A percentile compares a stretch with the other conserved stretches of the same genome.
Conservation (phyloP, 495 filamentous ascomycete genomes). For the Cryomyces minteri region DNA sequence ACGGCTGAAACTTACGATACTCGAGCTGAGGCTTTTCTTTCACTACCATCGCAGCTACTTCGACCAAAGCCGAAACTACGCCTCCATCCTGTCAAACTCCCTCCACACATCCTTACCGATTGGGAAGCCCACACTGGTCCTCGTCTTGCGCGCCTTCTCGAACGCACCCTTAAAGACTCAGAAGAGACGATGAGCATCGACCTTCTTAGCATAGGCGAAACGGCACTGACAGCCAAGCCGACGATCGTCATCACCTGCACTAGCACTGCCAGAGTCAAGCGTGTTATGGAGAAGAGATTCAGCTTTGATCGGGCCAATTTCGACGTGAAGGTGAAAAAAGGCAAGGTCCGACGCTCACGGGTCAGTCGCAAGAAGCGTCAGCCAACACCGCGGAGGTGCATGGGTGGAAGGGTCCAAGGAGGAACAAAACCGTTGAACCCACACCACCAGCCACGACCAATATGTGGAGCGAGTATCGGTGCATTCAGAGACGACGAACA, state of each 20-base stretch:
- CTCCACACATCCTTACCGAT: slow-evolving; percentile 11
- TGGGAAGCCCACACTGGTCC: slow-evolving; percentile 21
- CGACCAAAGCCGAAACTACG: slow-evolving; percentile 10
- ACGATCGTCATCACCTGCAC: slow-evolving; percentile 29
- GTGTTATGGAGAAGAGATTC: slow-evolving; percentile 18
- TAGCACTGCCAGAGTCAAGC: slow-evolving; percentile 21
- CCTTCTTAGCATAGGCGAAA: slow-evolving; percentile 24
- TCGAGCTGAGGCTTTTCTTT: too few relatives aligned
- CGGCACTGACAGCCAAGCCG: slow-evolving; percentile 19
- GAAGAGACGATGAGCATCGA: slow-evolving; percentile 23
- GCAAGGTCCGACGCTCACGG: slow-evolving; percentile 22
- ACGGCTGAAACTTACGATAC: too few relatives aligned
- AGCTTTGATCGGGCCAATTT: slow-evolving; percentile 13
- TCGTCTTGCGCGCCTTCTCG: slow-evolving; percentile 21
- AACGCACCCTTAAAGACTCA: slow-evolving; percentile 18
- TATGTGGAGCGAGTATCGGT: slow-evolving; percentile 82
- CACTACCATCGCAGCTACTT: background rate
- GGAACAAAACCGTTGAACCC: slow-evolving; percentile 24
- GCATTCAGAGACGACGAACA: slow-evolving; percentile 72
- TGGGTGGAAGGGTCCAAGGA: too few relatives aligned
- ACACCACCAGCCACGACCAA: slow-evolving; percentile 52
- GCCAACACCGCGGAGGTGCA: too few relatives aligned
- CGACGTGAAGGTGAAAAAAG: slow-evolving; percentile 19
- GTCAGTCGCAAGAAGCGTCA: background rate
- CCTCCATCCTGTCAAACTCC: slow-evolving; percentile 20